phyloP scores from a whole-genome alignment of 352 stramenopile genomes.

The Phytophthora fragariae region DNA sequence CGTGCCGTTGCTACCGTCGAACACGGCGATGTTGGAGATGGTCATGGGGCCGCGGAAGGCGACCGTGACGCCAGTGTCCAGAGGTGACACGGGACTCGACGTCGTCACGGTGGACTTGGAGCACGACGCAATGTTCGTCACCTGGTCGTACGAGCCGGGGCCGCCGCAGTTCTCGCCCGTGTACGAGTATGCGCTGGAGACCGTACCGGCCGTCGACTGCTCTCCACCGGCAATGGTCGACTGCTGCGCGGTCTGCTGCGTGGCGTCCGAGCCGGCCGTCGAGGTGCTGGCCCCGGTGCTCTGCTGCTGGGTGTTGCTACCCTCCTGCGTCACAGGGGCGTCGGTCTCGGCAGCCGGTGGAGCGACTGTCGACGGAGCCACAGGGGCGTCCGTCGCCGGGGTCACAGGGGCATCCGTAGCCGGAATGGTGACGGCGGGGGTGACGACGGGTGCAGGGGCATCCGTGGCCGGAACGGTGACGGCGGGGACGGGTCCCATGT shows the following conservation, averaged over 20 bases:
- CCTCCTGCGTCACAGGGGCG: constrained; percentile 15
- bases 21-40: constrained; percentile 80
- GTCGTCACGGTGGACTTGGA: constrained; percentile 52
- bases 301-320: constrained; percentile 11
- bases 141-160: constrained; percentile 69
- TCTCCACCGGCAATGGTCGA: constrained; percentile 25
- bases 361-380: background rate
- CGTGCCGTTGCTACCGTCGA: constrained; percentile 57
- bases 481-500: constrained; percentile 37
- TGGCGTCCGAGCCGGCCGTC: constrained; percentile 5
- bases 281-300: constrained; percentile 19
- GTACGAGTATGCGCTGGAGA: constrained; percentile 63
- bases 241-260: constrained; percentile 19
- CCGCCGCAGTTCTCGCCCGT: constrained; percentile 60
- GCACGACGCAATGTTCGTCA: constrained; percentile 72
- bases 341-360: constrained; percentile 6
- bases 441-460: too few species aligned
- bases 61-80: constrained; percentile 72
- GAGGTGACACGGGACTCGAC: constrained; percentile 56
- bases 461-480: background rate
- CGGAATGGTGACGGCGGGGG: background rate
- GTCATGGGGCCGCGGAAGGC: constrained; percentile 73
- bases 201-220: constrained; percentile 47
- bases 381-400: constrained; percentile 2
- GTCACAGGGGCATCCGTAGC: constrained; percentile 5